These are phyloP conservation scores for Kuraishia cidri DNA, from an alignment of 805 yeast species.

Conservation along the genomic window DNA sequence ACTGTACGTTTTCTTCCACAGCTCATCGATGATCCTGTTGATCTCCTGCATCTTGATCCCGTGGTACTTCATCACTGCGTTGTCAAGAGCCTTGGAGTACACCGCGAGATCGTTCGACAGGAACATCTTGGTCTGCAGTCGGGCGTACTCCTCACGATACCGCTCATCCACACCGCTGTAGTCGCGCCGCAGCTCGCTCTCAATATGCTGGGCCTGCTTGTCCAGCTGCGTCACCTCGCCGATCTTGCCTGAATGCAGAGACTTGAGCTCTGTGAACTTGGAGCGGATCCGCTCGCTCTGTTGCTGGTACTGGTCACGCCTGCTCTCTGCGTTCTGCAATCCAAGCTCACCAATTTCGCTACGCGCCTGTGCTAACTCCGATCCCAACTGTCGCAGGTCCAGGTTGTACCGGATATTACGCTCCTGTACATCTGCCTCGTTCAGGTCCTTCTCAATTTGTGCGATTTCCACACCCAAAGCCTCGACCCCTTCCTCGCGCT, in stretches of 20 bases:
- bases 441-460: slow-evolving; percentile 28
- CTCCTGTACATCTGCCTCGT: slow-evolving; percentile 53
- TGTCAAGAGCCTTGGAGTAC: slow-evolving; percentile 80
- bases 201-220: slow-evolving; percentile 52
- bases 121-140: slow-evolving; percentile 64
- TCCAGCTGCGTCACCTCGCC: slow-evolving; percentile 85
- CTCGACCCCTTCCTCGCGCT: slow-evolving; percentile 19
- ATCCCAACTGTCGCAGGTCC: slow-evolving; percentile 38
- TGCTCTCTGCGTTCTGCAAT: slow-evolving; percentile 46
- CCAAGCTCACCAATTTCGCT: slow-evolving; percentile 36
- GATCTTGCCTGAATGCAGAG: slow-evolving; percentile 60
- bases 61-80: slow-evolving; percentile 91
- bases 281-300: slow-evolving; percentile 42
- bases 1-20: slow-evolving; percentile 90
- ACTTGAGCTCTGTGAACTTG: slow-evolving; percentile 43
- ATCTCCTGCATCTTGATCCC: slow-evolving; percentile 88
- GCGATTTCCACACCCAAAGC: slow-evolving; percentile 6
- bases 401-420: slow-evolving; percentile 58
- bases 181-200: slow-evolving; percentile 58
- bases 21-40: slow-evolving; percentile 76
- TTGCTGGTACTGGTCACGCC: slow-evolving; percentile 52
- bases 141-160: slow-evolving; percentile 65
- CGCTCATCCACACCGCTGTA: slow-evolving; percentile 55
- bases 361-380: slow-evolving; percentile 26
- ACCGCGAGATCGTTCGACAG: slow-evolving; percentile 76